Base-by-base conservation (phyloP, 495 filamentous ascomycete species). In the Antarctomyces pellizariae region DNA sequence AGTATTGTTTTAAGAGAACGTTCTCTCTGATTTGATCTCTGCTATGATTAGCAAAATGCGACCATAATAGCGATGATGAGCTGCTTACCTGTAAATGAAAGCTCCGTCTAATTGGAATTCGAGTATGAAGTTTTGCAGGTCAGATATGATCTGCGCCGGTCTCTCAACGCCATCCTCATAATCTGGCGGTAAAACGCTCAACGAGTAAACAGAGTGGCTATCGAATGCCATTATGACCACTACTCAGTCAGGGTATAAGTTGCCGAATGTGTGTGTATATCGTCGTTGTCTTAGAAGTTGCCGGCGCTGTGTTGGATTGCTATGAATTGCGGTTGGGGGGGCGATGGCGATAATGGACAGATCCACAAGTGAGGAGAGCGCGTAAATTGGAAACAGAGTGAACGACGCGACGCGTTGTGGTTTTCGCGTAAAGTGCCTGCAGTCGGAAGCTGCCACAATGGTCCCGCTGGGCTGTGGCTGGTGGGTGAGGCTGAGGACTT, bases 21-120 rank as follows among this genome's bases (percentile, higher is more conserved):
- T 99, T 95, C 42, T 93, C 83, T 34, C 82, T 69, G 31, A 99
- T 62, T 54, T 92, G 86, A 42, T 99, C 89, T 56, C 89, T 90
- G 38, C 16, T 28, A 20, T 16, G n/a, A 36, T 46, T 26, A 51
- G 36, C 26, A 29, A 13, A 4, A 17, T 36, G 32, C 15, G 18
- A 26, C 12, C 6, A 7, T n/a, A 32, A 13, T 7, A 2, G n/a
- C 18, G 10, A 20, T 21, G 10, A n/a, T n/a, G n/a, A n/a, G n/a
- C 13, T n/a, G 22, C 46, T 17, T 52, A 82, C 82, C 82, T 67
- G 59, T 99, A 99, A 39, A 93, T 74, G 50, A 89, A 99, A 37
- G 71, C 67, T 56, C 91, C 91, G 49, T 95, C 86, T 26, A 95
- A 64, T 38, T 86, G 71, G 46, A 93, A 99, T 38, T 91, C 77